Base-by-base conservation (phyloP, 805 yeast species). In the Candida montana region DNA sequence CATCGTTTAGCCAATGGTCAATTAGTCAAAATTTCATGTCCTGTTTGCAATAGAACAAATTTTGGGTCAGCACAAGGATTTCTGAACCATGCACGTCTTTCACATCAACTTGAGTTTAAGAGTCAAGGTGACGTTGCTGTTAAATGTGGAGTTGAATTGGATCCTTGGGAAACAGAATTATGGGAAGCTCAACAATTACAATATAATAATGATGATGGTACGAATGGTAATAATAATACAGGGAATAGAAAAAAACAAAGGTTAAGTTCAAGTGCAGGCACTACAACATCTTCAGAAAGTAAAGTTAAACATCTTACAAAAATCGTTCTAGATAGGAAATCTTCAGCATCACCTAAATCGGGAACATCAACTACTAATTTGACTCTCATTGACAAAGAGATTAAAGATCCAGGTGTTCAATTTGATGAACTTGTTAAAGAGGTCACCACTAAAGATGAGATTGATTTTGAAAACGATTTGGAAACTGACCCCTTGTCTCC, bases 41-140 rank as follows among this genome's bases (percentile, higher is more conserved):
- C 79, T 2, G 74, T 71, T 38, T 85, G 95, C 60, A 72, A 68
- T 10, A 60, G 90, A 39, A 71, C 78, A 32, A 84, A 83, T 47
- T 85, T 85, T 54, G 79, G 86, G 8, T 76, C 84, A 12, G 86
- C 89, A 0, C 93, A 85, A 55, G 93, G 93, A 13, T 83, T 85
- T 50, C 69, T 83, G 29, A 85, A 83, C 57, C 95, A 85, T 58
- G 75, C 83, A 40, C 68, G 93, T 44, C 71, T 82, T 20, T 83
- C 89, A 8, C 95, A 85, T 57, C 65, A 75, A n/a, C 75, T 73
- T 41, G 86, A 80, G 43, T 83, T 74, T 48, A 72, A 81, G 6
- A 76, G 83, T 8, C 91, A 83, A 52, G 88, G 81, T 47, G 73
- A 81, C 12, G 90, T 93, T 2, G 88, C 90, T 0, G 60, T 79